Conservation (phyloP, 1,139 yeast genomes). For the Diutina neorugosa region DNA sequence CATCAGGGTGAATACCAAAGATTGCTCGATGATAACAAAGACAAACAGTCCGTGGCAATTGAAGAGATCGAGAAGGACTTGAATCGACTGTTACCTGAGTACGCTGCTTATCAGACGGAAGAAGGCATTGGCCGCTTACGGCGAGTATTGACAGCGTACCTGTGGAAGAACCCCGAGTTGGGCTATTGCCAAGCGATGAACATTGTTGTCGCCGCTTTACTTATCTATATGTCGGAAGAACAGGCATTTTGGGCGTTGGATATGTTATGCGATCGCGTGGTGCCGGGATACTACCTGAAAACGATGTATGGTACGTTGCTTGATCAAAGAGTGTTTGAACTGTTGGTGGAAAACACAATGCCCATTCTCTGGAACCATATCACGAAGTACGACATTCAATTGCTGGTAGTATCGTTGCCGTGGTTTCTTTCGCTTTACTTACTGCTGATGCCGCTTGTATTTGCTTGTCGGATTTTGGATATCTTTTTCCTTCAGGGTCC, state of each 20-base stretch:
- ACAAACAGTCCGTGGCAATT: constrained; percentile 65
- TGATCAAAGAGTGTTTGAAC: constrained; percentile 90
- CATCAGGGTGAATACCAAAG: constrained; percentile 47
- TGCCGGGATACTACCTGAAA: constrained; percentile 93
- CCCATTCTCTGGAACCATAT: constrained; percentile 85
- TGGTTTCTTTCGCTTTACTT: constrained; percentile 91
- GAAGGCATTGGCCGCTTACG: constrained; percentile 82
- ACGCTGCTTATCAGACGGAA: constrained; percentile 78
- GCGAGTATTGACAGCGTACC: constrained; percentile 82
- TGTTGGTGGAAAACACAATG: constrained; percentile 79
- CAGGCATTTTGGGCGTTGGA: constrained; percentile 94
- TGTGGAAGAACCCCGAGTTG: constrained; percentile 95
- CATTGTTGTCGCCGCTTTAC: constrained; percentile 85
- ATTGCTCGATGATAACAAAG: constrained; percentile 47
- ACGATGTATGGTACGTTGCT: constrained; percentile 96
- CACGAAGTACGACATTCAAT: constrained; percentile 66
- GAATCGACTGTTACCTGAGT: constrained; percentile 89
- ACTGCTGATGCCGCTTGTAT: constrained; percentile 89
- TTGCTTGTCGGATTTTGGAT: constrained; percentile 86
- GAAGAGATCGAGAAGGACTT: constrained; percentile 96
- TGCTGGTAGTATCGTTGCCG: constrained; percentile 90
- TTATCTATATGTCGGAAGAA: constrained; percentile 92
- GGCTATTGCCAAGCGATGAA: constrained; percentile 99
- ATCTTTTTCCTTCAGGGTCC: constrained; percentile 88
- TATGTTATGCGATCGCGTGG: constrained; percentile 69